These are phyloP conservation scores for Shiraia bambusicola DNA, from an alignment of 2,329 filamentous ascomycete genomes.

Conservation along the genomic window DNA sequence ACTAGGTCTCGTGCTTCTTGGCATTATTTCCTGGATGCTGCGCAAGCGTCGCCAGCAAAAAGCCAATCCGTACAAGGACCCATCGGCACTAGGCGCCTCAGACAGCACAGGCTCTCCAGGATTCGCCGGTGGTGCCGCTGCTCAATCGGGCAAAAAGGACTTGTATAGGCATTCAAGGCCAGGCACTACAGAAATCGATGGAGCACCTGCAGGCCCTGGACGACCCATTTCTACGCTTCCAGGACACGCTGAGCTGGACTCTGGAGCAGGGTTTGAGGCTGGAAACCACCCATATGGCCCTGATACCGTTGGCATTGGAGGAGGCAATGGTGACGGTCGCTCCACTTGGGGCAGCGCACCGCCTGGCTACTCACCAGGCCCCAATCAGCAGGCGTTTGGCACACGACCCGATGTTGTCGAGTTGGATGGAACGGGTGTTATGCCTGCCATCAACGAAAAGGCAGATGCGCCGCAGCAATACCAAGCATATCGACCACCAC, in stretches of 20 bases:
- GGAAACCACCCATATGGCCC: constrained; percentile 29
- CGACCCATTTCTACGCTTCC: constrained; percentile 29
- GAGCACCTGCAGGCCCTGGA: constrained; percentile 31
- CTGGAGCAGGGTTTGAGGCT: constrained; percentile 29
- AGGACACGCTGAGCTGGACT: constrained; percentile 34
- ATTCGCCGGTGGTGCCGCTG: constrained; percentile 27
- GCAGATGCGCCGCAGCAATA: constrained; percentile 19
- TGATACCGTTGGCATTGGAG: constrained; percentile 35
- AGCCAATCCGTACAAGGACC: constrained; percentile 17
- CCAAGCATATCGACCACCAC: constrained; percentile 30
- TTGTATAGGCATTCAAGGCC: constrained; percentile 16
- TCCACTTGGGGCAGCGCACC: constrained; percentile 32
- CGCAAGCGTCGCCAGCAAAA: constrained; percentile 34
- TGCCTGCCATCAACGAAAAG: constrained; percentile 18
- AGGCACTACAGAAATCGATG: constrained; percentile 31
- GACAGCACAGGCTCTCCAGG: constrained; percentile 12
- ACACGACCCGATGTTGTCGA: constrained; percentile 13
- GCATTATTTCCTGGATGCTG: constrained; percentile 35
- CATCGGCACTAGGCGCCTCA: constrained; percentile 13
- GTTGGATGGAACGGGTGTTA: constrained; percentile 20
- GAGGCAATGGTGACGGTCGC: constrained; percentile 23
- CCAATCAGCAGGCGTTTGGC: constrained; percentile 11
- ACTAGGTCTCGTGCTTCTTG: constrained; percentile 33
- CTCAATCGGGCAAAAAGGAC: constrained; percentile 25
- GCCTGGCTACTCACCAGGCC: constrained; percentile 33